A percentile compares a stretch with the other conserved stretches of the same genome.
Evolutionary conservation across 192 early-diverging fungal genomes (phyloP).

Genomic region (Anaeromyces robustus): DNA sequence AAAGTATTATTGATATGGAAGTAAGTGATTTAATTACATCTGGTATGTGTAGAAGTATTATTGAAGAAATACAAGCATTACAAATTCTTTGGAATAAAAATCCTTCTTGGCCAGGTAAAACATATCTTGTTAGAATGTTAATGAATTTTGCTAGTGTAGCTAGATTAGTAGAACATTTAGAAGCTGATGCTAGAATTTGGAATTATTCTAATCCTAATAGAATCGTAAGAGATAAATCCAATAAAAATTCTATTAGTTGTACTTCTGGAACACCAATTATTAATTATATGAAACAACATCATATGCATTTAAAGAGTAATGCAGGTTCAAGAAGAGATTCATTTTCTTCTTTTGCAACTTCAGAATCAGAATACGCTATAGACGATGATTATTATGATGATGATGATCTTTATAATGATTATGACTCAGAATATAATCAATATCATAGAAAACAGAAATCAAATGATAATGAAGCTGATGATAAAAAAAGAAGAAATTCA

Average conservation of each 20-base stretch:
- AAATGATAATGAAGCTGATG: background rate
- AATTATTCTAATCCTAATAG: conserved; percentile 10
- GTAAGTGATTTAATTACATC: conserved; percentile 35
- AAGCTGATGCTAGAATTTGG: conserved; percentile 59
- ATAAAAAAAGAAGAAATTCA: conserved; percentile 10
- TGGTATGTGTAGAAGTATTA: conserved; percentile 34
- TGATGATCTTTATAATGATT: conserved; percentile 2
- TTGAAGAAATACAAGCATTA: conserved; percentile 36
- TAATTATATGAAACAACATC: conserved; percentile 7
- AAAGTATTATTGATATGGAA: conserved; percentile 54
- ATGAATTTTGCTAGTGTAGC: conserved; percentile 59
- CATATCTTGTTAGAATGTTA: conserved; percentile 42
- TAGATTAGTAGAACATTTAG: conserved; percentile 60
- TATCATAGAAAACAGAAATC: background rate
- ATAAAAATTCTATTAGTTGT: conserved; percentile 6
- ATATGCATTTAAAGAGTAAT: background rate
- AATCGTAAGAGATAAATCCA: conserved; percentile 5
- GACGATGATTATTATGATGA: conserved; percentile 3
- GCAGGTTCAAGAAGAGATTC: conserved; percentile 4
- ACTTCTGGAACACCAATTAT: conserved; percentile 2
- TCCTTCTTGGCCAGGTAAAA: conserved; percentile 39
- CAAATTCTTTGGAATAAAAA: conserved; percentile 48
- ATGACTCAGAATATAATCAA: conserved; percentile 1
- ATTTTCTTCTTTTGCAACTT: conserved; percentile 10
- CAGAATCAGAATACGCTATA: conserved; percentile 2